Evolutionary conservation across 2,329 filamentous ascomycete species (phyloP), one percentile per base, ranked within the genome.

Genomic region (Calonectria pteridis): DNA sequence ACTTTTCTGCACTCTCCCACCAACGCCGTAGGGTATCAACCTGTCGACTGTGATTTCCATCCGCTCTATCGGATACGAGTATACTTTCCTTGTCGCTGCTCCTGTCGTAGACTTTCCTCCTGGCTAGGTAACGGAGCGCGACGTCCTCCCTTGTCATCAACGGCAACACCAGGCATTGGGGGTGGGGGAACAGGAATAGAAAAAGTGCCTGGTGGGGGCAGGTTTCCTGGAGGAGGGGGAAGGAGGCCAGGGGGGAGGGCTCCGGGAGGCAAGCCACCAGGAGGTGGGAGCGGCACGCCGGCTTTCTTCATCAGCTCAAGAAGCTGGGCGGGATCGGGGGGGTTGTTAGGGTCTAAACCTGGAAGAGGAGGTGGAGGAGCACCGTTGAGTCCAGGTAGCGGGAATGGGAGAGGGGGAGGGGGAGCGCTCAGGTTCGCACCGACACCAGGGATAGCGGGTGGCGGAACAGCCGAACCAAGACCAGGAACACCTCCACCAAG

Each of bases 61-160:
- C 26, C 28, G 31, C 26, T 33, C 79, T 88, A 91, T 62, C 88
- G 85, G 31, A 86, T 82, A 64, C 89, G 84, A 20, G 90, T 93
- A 79, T 91, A 93, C 75, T 92, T 88, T 4, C 91, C 91, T 68
- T 87, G 87, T 70, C 89, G 90, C 87, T 96, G 95, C 84, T 96
- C 94, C 83, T 93, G 91, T 78, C 93, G 91, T 78, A 97, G 85
- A 78, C 94, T 96, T 82, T 97, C 95, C 81, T 94, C 92, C 84
- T 97, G 95, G 82, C 94, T 96, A 0, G 95, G 95, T 53, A 98
- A 85, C 11, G 94, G 95, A 7, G 90, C 94, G 74, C 93, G 89
- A 23, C 91, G 85, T 28, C 79, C 82, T 16, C 83, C 84, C 58
- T 79, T 77, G 14, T 78, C 77, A 72, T 84, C 81, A 66, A 72